phyloP scores from a whole-genome alignment of 83 land plant genomes.

The Thuja plicata region DNA sequence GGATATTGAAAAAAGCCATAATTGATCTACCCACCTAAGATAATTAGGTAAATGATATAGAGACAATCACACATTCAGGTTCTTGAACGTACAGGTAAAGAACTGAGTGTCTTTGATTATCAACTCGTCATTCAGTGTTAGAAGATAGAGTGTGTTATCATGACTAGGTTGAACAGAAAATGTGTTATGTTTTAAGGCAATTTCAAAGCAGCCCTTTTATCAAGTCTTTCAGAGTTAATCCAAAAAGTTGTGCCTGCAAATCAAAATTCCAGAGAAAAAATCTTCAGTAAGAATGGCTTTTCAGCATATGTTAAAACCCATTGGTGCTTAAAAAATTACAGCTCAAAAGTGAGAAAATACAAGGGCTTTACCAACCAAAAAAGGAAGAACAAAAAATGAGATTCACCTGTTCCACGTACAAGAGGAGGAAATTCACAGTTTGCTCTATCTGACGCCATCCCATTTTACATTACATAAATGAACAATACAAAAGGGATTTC shows the following conservation, averaged over 20 bases:
- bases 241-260: conserved; percentile 49
- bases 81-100: too few species aligned
- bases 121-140: too few species aligned
- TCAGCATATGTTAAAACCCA: not conserved
- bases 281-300: not conserved
- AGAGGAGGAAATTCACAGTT: conserved; percentile 48
- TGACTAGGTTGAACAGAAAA: conserved; percentile 88
- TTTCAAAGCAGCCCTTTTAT: conserved; percentile 45
- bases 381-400: not conserved
- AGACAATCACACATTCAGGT: too few species aligned
- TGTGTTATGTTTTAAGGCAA: conserved; percentile 54
- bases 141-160: conserved; percentile 88
- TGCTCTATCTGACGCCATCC: conserved; percentile 70
- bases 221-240: conserved; percentile 51
- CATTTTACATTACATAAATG: conserved; percentile 62
- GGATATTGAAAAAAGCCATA: too few species aligned
- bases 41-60: too few species aligned
- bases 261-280: not conserved
- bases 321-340: not conserved
- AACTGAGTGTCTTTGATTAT: conserved; percentile 45
- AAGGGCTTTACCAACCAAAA: not conserved
- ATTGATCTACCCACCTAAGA: too few species aligned
- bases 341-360: not conserved
- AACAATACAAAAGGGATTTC: conserved; percentile 45
- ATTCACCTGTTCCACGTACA: conserved; percentile 40